Percentiles rank a stretch among this genome's conserved stretches.
Conservation (phyloP, 2,329 filamentous ascomycete genomes). For the Aspergillus nomiae region DNA sequence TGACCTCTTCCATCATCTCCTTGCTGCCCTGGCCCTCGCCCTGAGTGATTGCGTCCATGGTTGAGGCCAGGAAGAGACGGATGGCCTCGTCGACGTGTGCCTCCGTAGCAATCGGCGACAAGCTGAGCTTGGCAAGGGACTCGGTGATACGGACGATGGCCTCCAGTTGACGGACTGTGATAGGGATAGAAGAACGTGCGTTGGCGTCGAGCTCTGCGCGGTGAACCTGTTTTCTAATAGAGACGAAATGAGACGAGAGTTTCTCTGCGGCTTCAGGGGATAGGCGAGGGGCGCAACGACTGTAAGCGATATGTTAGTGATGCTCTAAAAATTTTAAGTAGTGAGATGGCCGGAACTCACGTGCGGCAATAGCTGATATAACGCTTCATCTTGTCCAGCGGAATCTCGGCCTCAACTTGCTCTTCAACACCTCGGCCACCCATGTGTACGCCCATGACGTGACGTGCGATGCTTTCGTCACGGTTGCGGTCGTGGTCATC, state of each 20-base stretch:
- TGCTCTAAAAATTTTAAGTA: not conserved
- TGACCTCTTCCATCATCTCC: conserved; percentile 87
- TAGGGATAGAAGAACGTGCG: conserved; percentile 88
- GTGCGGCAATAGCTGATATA: conserved; percentile 98
- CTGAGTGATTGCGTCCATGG: conserved; percentile 96
- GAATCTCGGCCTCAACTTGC: conserved; percentile 80
- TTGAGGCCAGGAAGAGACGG: conserved; percentile 90
- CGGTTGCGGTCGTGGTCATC: conserved; percentile 89
- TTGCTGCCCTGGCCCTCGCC: conserved; percentile 80
- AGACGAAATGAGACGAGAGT: conserved; percentile 94
- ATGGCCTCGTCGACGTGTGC: conserved; percentile 96
- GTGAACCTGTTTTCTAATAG: conserved; percentile 91
- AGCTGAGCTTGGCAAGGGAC: conserved; percentile 85
- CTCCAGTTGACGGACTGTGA: conserved; percentile 95
- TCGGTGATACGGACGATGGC: conserved; percentile 97
- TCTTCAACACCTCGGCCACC: conserved; percentile 81
- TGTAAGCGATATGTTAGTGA: conserved; percentile 38
- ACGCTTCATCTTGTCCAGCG: conserved; percentile 94
- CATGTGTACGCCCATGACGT: conserved; percentile 98
- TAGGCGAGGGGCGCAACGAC: conserved; percentile 87
- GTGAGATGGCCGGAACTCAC: conserved; percentile 54
- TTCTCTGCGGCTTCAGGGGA: conserved; percentile 92
- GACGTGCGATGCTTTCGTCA: conserved; percentile 90
- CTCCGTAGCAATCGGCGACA: conserved; percentile 85
- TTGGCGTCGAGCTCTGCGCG: conserved; percentile 88